A percentile compares a stretch with the other conserved stretches of the same genome.
Conservation (phyloP, 2,329 filamentous ascomycete genomes). For the Huntiella abstrusa region DNA sequence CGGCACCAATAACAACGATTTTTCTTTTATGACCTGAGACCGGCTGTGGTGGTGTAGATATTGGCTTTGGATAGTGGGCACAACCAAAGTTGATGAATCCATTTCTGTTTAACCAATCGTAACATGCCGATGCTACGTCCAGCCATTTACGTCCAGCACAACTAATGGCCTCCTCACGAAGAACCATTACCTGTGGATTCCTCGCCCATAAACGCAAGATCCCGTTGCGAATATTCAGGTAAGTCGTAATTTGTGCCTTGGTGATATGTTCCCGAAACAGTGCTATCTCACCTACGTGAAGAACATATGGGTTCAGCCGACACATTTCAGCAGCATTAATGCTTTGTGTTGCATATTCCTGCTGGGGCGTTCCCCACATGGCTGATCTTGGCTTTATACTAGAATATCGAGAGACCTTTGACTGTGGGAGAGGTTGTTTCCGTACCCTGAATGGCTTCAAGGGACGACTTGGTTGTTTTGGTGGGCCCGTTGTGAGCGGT, state of each 20-base stretch:
- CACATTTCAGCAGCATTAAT: conserved; percentile 78
- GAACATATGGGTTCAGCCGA: conserved; percentile 68
- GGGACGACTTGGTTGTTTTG: background rate
- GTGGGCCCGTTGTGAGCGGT: background rate
- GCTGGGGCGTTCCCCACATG: conserved; percentile 51
- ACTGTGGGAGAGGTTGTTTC: background rate
- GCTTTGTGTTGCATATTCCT: conserved; percentile 80
- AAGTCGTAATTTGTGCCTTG: conserved; percentile 77
- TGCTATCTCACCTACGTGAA: conserved; percentile 70
- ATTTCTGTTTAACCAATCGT: conserved; percentile 76
- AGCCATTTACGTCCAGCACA: conserved; percentile 84
- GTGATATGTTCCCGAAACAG: conserved; percentile 68
- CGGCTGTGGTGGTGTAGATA: conserved; percentile 30
- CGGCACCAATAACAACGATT: conserved; percentile 75
- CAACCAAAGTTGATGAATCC: conserved; percentile 98
- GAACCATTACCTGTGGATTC: conserved; percentile 68
- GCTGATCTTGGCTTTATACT: conserved; percentile 47
- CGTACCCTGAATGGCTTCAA: background rate
- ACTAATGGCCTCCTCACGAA: conserved; percentile 68
- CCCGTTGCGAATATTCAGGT: conserved; percentile 88
- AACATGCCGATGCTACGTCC: conserved; percentile 69
- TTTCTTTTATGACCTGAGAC: conserved; percentile 34
- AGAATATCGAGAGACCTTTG: conserved; percentile 1
- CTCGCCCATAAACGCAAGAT: conserved; percentile 79
- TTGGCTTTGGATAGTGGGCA: conserved; percentile 27